These are phyloP conservation scores for Globisporangium viniferum DNA, from an alignment of 352 stramenopile species.

Conservation along the genomic window DNA sequence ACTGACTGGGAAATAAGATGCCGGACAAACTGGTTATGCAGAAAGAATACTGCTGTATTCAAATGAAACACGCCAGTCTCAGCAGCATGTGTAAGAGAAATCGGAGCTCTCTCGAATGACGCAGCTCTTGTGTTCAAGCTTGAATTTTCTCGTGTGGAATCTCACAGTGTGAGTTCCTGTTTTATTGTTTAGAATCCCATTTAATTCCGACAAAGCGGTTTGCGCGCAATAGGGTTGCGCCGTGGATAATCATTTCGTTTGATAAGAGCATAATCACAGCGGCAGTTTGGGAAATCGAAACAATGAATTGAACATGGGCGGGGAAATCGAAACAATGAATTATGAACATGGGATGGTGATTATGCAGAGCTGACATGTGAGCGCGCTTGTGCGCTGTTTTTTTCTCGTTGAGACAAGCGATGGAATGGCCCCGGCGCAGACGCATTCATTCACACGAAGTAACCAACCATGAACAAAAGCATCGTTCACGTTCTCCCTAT, in stretches of 20 bases:
- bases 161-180: no score
- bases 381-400: no score
- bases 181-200: not conserved
- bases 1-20: not conserved
- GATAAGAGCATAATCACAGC: not conserved
- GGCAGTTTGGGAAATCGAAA: not conserved
- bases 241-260: not conserved
- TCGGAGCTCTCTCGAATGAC: constrained; percentile 1
- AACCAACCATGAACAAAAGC: not conserved
- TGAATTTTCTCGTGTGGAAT: no score
- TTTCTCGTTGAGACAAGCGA: not conserved
- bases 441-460: not conserved
- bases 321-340: not conserved
- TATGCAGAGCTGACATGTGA: not conserved
- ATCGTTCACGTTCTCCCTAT: not conserved
- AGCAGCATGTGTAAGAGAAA: not conserved
- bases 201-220: not conserved
- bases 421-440: not conserved
- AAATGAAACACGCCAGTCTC: not conserved
- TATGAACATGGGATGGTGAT: not conserved
- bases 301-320: not conserved
- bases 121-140: not conserved
- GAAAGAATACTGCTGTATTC: not conserved
- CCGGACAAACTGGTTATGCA: not conserved
- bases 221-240: not conserved